Base-by-base conservation (phyloP, 176 grass and related monocot species). In the Bolboschoenus planiculmis region DNA sequence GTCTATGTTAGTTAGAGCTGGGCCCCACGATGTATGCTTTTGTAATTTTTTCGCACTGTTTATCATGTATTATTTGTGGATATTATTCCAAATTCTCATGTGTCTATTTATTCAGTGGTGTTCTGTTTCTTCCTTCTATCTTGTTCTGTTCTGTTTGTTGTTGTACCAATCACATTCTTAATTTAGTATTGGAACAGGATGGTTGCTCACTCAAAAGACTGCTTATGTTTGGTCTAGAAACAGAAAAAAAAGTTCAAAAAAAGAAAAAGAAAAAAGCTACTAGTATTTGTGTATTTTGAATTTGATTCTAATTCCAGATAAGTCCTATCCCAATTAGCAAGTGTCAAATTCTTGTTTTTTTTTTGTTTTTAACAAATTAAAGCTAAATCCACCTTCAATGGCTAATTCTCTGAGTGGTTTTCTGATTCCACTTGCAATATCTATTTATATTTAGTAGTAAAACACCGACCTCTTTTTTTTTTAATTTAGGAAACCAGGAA, bases 381-480 rank as follows among this genome's bases (percentile, higher is more conserved):
- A 72, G 37, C 7, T 10, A 72, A 43, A 43, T n/a, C 66, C 66
- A 72, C 66, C 37, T 72, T 43, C 37, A 4, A 44, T 72, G 9
- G 66, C 8, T n/a, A 23, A 72, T n/a, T 67, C 7, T 39, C 64
- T 67, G 2, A 36, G 64, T 67, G 64, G 63, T 65, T 46, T 63
- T 82, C 58, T 59, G 80, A 80, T 80, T 80, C 47, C 51, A 57
- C 31, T 66, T 82, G 39, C 31, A 42, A 20, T 46, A 20, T 82
- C 58, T 46, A 63, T 15, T 63, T 65, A 47, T 16, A 8, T 46
- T 63, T 44, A 67, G 56, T 72, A 72, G 37, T 72, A n/a, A 72
- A 72, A 72, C 66, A 72, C 66, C 37, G 66, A 44, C 66, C 9
- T 72, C n/a, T 44, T 40, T 44, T 44, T 72, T 9, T 44, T 40